These are phyloP conservation scores for Ustilago xerochloae DNA, from an alignment of 1,284 basidiomycete species.

Conservation along the genomic window DNA sequence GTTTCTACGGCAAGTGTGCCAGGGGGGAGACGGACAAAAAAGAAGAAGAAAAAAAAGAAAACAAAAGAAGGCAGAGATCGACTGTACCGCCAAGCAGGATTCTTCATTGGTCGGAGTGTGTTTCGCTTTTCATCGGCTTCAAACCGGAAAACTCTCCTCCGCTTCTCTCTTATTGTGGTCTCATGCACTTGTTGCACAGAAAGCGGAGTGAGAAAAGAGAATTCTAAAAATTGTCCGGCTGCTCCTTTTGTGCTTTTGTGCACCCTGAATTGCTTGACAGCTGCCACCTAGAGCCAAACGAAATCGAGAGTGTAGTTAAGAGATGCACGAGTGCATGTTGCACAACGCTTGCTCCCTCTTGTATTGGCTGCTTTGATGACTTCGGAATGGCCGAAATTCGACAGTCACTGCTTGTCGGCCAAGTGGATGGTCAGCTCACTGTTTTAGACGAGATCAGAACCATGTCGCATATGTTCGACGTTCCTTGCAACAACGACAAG, in stretches of 20 bases:
- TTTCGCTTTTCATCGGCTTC: slow-evolving; percentile 14
- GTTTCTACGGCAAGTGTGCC: not conserved
- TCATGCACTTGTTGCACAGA: not conserved
- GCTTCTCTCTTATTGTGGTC: not conserved
- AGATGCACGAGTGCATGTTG: not conserved
- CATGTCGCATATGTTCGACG: slow-evolving; percentile 10
- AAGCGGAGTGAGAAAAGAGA: slow-evolving; percentile 1
- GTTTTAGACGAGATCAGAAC: slow-evolving; percentile 7
- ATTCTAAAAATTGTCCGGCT: slow-evolving; percentile 2
- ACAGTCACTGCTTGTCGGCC: not conserved
- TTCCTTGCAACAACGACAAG: slow-evolving; percentile 11
- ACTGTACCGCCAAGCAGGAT: not conserved
- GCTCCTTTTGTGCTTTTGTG: not conserved
- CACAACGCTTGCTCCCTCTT: too few relatives aligned
- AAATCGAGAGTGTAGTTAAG: not conserved
- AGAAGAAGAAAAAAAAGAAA: not conserved
- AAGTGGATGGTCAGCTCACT: slow-evolving; percentile 2
- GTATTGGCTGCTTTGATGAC: too few relatives aligned
- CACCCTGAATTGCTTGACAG: too few relatives aligned
- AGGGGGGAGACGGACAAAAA: not conserved
- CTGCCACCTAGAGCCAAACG: not conserved
- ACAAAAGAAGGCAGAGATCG: not conserved
- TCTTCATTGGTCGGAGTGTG: not conserved
- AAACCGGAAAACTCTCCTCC: slow-evolving; percentile 4
- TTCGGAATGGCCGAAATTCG: not conserved